Evolutionary conservation across 1,284 basidiomycete genomes (phyloP).

Genomic region (Cutaneotrichosporon cutaneum): DNA sequence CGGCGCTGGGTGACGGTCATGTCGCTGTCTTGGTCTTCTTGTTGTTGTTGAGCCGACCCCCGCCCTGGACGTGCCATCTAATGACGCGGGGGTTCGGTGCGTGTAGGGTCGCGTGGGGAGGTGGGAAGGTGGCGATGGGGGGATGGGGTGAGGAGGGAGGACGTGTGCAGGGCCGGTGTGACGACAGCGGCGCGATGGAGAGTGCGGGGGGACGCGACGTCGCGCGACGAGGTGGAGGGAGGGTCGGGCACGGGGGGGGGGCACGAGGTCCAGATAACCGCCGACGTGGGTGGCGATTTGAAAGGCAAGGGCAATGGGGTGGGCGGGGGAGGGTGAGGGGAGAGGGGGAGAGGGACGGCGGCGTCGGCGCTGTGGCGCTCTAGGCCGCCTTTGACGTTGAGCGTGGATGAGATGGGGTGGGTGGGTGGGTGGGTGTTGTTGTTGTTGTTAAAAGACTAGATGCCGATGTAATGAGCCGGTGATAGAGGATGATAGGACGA

Average conservation of each 20-base stretch:
- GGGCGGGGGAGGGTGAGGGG: not conserved
- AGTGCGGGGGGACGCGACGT: not conserved
- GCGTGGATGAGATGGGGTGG: not conserved
- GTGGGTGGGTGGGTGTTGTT: not conserved
- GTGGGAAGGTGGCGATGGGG: not conserved
- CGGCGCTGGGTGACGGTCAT: conserved; percentile 53
- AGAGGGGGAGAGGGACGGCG: not conserved
- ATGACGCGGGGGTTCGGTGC: not conserved
- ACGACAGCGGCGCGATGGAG: not conserved
- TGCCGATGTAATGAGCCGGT: not conserved
- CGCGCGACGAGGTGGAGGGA: not conserved
- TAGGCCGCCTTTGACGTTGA: not conserved
- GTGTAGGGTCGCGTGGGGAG: not conserved
- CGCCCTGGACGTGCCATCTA: not conserved
- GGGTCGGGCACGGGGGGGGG: not conserved
- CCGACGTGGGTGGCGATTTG: not conserved
- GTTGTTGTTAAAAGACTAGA: not conserved
- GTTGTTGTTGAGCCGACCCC: conserved; percentile 2
- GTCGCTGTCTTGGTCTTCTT: not conserved
- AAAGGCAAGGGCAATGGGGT: not conserved
- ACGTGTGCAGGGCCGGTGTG: not conserved
- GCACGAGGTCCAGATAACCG: not conserved
- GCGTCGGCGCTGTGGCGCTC: conserved; percentile 11
- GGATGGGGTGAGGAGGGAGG: not conserved
- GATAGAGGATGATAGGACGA: no score